Evolutionary conservation across 2,329 filamentous ascomycete genomes (phyloP).

Genomic region (Fusarium compactum): DNA sequence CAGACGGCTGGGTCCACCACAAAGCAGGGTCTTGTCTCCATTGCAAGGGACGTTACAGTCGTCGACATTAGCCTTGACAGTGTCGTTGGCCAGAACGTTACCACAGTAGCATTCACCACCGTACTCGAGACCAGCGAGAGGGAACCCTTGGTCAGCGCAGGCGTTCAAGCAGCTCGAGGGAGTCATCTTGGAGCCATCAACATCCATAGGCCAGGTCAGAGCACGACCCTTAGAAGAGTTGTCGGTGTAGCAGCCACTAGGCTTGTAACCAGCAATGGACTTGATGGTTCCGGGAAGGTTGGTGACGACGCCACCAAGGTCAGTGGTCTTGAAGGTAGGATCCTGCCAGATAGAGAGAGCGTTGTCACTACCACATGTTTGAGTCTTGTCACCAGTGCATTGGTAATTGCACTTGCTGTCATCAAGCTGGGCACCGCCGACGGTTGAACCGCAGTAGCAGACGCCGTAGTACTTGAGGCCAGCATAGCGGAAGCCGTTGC

Average conservation of each 20-base stretch:
- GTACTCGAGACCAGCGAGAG: slow-evolving; percentile 63
- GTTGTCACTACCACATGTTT: slow-evolving; percentile 62
- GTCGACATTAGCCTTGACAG: slow-evolving; percentile 50
- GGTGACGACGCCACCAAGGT: slow-evolving; percentile 39
- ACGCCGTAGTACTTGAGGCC: slow-evolving; percentile 64
- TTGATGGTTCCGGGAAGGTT: slow-evolving; percentile 53
- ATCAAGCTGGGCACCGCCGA: slow-evolving; percentile 64
- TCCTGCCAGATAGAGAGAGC: slow-evolving; percentile 63
- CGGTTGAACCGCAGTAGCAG: slow-evolving; percentile 66
- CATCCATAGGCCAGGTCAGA: slow-evolving; percentile 58
- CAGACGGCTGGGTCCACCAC: slow-evolving; percentile 58
- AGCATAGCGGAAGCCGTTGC: slow-evolving; percentile 64
- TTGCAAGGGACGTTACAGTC: slow-evolving; percentile 66
- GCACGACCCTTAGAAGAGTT: slow-evolving; percentile 56
- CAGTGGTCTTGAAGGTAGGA: slow-evolving; percentile 60
- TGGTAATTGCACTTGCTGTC: slow-evolving; percentile 69
- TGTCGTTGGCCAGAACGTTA: slow-evolving; percentile 64
- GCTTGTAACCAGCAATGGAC: slow-evolving; percentile 64
- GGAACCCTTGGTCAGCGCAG: slow-evolving; percentile 59
- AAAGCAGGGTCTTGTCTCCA: slow-evolving; percentile 58
- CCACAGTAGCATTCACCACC: slow-evolving; percentile 64
- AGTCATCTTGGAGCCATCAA: slow-evolving; percentile 55
- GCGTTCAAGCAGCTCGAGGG: slow-evolving; percentile 57
- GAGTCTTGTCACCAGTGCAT: slow-evolving; percentile 60
- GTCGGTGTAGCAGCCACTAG: slow-evolving; percentile 72